Percentiles rank a stretch among this genome's conserved stretches.
phyloP scores from a whole-genome alignment of 83 land plant genomes.

The Picea abies region DNA sequence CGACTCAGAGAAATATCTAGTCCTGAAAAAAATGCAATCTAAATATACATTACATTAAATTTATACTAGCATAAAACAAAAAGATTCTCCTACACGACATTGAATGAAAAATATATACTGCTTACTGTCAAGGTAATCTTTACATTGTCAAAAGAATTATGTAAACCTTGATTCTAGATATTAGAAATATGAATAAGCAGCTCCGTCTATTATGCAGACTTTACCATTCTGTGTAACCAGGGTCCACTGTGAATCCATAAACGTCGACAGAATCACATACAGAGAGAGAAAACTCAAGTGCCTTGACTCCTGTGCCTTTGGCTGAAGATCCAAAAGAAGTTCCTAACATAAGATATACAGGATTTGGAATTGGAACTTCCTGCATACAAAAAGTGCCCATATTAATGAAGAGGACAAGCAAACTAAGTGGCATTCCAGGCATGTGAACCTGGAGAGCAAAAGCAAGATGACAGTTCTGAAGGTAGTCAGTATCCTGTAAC shows the following conservation, averaged over 20 bases:
- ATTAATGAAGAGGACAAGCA: neutral
- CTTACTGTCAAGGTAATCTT: neutral
- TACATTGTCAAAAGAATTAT: no score
- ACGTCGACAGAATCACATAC: slow-evolving; percentile 95
- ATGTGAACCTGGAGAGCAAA: neutral
- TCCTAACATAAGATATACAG: slow-evolving; percentile 93
- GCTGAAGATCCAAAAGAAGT: slow-evolving; percentile 89
- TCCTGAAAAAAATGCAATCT: slow-evolving; percentile 53
- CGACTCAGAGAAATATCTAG: slow-evolving; percentile 95
- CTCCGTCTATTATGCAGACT: neutral
- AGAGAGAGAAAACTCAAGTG: slow-evolving; percentile 95
- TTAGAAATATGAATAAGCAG: neutral
- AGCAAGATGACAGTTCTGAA: neutral
- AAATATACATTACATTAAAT: no score
- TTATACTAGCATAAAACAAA: neutral
- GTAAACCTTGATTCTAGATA: no score
- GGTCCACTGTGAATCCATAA: slow-evolving; percentile 99
- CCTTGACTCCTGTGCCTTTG: slow-evolving; percentile 96
- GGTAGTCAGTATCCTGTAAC: neutral
- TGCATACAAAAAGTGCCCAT: slow-evolving; percentile 20
- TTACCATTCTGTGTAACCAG: slow-evolving; percentile 95
- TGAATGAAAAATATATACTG: neutral
- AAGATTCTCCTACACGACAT: neutral
- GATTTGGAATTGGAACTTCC: slow-evolving; percentile 94
- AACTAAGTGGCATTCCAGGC: neutral